A percentile compares a stretch with the other conserved stretches of the same genome.
Evolutionary conservation across 192 early-diverging fungal species (phyloP).

Genomic region (Umbelopsis isabellina): DNA sequence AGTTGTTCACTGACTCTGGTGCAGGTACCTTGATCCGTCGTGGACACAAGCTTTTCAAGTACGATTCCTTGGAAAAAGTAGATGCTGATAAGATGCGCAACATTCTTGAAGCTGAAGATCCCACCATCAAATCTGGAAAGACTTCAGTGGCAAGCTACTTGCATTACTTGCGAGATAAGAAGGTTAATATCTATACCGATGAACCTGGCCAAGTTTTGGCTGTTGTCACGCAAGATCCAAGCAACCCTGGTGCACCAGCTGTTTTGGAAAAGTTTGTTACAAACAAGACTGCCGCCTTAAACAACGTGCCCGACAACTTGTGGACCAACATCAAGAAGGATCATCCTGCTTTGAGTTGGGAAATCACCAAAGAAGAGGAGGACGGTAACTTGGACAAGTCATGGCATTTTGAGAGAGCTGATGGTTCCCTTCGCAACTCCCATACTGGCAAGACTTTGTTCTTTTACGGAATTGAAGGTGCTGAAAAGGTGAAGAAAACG

Average conservation of each 20-base stretch:
- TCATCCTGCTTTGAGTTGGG: slow-evolving; percentile 82
- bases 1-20: slow-evolving; percentile 97
- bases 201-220: slow-evolving; percentile 93
- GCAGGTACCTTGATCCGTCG: slow-evolving; percentile 97
- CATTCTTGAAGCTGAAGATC: slow-evolving; percentile 78
- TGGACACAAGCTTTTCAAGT: slow-evolving; percentile 86
- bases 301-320: slow-evolving; percentile 96
- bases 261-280: slow-evolving; percentile 91
- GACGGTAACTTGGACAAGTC: slow-evolving; percentile 63
- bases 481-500: slow-evolving; percentile 73
- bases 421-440: slow-evolving; percentile 75
- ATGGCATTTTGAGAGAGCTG: slow-evolving; percentile 98
- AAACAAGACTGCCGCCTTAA: slow-evolving; percentile 83
- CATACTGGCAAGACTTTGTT: slow-evolving; percentile 79
- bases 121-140: slow-evolving; percentile 65
- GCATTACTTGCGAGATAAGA: slow-evolving; percentile 60
- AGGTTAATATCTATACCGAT: slow-evolving; percentile 86
- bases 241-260: slow-evolving; percentile 51
- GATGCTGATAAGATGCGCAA: slow-evolving; percentile 84
- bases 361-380: slow-evolving; percentile 65
- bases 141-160: slow-evolving; percentile 76
- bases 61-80: slow-evolving; percentile 63
- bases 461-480: slow-evolving; percentile 91
- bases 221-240: slow-evolving; percentile 64
- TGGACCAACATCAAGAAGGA: slow-evolving; percentile 91